phyloP scores from a whole-genome alignment of 139 green algal genomes.

The Limnomonas spitsbergensis region DNA sequence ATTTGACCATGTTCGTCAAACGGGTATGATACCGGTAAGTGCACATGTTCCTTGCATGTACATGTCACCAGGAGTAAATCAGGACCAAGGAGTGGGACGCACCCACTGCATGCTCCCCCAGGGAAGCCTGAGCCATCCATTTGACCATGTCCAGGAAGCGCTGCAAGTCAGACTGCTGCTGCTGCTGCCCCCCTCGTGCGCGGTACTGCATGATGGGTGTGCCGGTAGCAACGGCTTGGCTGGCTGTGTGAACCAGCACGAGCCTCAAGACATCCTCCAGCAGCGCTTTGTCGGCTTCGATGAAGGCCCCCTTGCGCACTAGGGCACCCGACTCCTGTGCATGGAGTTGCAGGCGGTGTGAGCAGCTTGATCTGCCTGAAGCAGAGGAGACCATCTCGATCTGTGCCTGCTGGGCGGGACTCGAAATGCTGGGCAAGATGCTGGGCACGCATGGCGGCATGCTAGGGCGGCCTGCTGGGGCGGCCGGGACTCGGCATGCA shows the following conservation, averaged over 20 bases:
- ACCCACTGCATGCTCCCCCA: neutral
- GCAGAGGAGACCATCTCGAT: too few relatives aligned
- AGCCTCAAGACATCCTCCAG: slow-evolving; percentile 7
- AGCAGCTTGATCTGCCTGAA: too few relatives aligned
- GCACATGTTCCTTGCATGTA: too few relatives aligned
- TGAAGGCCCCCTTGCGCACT: neutral
- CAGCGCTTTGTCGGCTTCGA: neutral
- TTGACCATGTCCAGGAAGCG: slow-evolving; percentile 6
- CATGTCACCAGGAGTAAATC: too few relatives aligned
- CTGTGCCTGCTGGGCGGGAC: too few relatives aligned
- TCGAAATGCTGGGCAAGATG: too few relatives aligned
- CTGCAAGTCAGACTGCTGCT: neutral
- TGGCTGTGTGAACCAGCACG: neutral
- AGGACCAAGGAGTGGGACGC: too few relatives aligned
- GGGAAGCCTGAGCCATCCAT: slow-evolving; percentile 4
- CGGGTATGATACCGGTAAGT: too few relatives aligned
- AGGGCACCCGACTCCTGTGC: neutral
- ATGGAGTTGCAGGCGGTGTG: too few relatives aligned
- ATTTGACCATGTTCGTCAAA: neutral
- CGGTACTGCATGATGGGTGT: slow-evolving; percentile 8
- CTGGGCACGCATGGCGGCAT: too few relatives aligned
- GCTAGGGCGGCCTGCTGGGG: too few relatives aligned
- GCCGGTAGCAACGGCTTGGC: neutral
- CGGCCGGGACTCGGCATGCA: too few relatives aligned
- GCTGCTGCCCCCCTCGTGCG: neutral